Evolutionary conservation across 2,329 filamentous ascomycete genomes (phyloP).

Genomic region (Nigrograna mackinnonii): DNA sequence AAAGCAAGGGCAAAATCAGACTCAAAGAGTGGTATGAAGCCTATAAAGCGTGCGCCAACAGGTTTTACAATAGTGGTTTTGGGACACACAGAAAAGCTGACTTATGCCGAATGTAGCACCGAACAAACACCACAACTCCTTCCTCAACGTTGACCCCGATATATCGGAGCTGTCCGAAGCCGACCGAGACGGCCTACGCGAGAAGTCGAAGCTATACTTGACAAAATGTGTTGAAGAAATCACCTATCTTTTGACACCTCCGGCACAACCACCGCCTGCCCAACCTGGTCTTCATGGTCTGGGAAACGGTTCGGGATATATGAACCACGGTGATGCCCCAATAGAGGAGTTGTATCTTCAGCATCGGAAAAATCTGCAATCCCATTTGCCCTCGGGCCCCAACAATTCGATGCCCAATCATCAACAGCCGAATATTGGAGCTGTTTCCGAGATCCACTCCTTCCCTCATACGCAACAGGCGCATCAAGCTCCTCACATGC

Average conservation of each 20-base stretch:
- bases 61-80: neutral
- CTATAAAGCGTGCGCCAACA: constrained; percentile 28
- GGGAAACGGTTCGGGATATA: constrained; percentile 43
- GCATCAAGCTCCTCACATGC: constrained; percentile 47
- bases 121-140: constrained; percentile 53
- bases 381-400: constrained; percentile 41
- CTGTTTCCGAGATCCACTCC: constrained; percentile 44
- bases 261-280: constrained; percentile 62
- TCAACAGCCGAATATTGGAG: constrained; percentile 57
- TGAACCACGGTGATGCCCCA: constrained; percentile 56
- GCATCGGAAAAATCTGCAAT: constrained; percentile 57
- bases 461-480: constrained; percentile 41
- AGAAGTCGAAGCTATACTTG: constrained; percentile 66
- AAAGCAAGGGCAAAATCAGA: constrained; percentile 20
- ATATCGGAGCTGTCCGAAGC: constrained; percentile 49
- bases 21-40: constrained; percentile 25
- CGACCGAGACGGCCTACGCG: constrained; percentile 61
- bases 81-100: constrained; percentile 24
- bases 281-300: constrained; percentile 43
- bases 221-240: constrained; percentile 70
- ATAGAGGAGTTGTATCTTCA: constrained; percentile 66
- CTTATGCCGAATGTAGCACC: constrained; percentile 43
- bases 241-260: constrained; percentile 69
- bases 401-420: constrained; percentile 61
- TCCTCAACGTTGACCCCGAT: constrained; percentile 54